phyloP scores from a whole-genome alignment of 2,329 filamentous ascomycete species.

The Periglandula ipomoeae region DNA sequence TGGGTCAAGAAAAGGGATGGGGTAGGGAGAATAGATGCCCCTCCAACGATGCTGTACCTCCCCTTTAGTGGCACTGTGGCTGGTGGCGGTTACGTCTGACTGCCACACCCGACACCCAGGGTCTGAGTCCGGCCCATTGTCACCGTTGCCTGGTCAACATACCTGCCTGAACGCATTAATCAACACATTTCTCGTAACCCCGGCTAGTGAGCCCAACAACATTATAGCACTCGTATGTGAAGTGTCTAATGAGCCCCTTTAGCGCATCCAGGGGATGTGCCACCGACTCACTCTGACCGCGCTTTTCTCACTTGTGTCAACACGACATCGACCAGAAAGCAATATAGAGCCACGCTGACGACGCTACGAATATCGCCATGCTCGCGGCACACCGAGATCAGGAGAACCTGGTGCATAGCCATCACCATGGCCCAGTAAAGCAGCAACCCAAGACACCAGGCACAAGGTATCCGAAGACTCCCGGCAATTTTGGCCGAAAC shows the following conservation, averaged over 20 bases:
- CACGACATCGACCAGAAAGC: neutral
- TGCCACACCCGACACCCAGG: neutral
- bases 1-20: slow-evolving; percentile 25
- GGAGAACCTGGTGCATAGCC: slow-evolving; percentile 74
- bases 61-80: slow-evolving; percentile 16
- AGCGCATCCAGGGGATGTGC: neutral
- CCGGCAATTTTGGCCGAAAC: slow-evolving; percentile 66
- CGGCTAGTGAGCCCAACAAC: slow-evolving; percentile 13
- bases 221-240: neutral
- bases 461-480: slow-evolving; percentile 69
- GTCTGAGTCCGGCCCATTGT: slow-evolving; percentile 2
- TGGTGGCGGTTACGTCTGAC: slow-evolving; percentile 15
- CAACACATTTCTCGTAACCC: slow-evolving; percentile 6
- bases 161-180: neutral
- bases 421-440: slow-evolving; percentile 69
- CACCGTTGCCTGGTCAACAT: slow-evolving; percentile 21
- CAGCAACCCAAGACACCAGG: slow-evolving; percentile 76
- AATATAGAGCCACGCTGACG: neutral
- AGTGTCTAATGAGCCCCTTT: neutral
- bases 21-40: slow-evolving; percentile 23
- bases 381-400: slow-evolving; percentile 72
- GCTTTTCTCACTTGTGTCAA: neutral
- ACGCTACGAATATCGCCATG: slow-evolving; percentile 38
- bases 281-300: neutral
- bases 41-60: slow-evolving; percentile 21